Conservation (phyloP, 108 stramenopile genomes). For the Nannochloropsis salina region DNA sequence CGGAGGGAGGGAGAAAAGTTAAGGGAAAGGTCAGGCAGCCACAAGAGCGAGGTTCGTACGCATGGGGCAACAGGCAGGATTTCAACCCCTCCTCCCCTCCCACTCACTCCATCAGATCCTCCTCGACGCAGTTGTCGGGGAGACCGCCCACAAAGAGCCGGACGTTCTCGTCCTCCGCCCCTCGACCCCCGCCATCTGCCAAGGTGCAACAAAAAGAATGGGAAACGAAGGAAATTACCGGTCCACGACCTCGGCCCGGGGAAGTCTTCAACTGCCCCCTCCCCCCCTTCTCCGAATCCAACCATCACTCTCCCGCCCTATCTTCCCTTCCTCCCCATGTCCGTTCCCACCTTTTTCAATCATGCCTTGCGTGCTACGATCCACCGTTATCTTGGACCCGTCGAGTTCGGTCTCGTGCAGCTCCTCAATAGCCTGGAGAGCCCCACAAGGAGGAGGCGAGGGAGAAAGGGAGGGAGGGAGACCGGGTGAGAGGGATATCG, state of each 20-base stretch:
- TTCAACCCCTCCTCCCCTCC: background rate
- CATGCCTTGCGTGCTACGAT: background rate
- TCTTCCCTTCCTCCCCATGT: background rate
- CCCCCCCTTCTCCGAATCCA: background rate
- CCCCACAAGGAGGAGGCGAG: no score
- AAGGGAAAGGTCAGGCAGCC: background rate
- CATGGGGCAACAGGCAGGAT: no score
- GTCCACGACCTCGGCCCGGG: no score
- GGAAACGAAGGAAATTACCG: no score
- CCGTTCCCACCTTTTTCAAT: background rate
- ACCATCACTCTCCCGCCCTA: background rate
- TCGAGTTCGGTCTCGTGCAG: background rate
- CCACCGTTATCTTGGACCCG: background rate
- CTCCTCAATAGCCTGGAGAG: background rate
- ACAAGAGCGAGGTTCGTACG: background rate
- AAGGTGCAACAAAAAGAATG: no score
- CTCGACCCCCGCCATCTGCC: no score
- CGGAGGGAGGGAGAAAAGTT: background rate
- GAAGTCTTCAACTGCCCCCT: background rate
- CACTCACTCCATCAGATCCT: background rate
- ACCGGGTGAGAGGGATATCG: background rate
- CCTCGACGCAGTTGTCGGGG: background rate
- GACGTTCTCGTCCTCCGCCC: background rate
- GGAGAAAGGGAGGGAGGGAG: background rate
- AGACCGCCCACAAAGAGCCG: background rate